Conservation (phyloP, 768 basidiomycete genomes). For the Pleurotus salmoneostramineus region DNA sequence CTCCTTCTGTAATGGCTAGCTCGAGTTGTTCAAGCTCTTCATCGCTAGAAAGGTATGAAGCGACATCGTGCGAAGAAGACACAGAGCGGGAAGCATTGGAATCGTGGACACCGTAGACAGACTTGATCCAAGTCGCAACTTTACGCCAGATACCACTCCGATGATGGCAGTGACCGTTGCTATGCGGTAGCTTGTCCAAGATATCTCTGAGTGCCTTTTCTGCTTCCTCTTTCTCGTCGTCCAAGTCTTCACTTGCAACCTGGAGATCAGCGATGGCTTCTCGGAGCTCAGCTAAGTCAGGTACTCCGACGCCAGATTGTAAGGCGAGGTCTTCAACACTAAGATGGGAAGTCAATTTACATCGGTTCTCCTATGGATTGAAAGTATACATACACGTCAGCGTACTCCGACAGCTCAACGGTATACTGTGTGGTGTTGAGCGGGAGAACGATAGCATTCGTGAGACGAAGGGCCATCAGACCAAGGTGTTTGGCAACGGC, state of each 20-base stretch:
- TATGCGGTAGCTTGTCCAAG: slow-evolving; percentile 32
- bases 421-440: slow-evolving; percentile 78
- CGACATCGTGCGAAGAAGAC: background rate
- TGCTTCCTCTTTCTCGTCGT: slow-evolving; percentile 53
- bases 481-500: slow-evolving; percentile 69
- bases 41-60: background rate
- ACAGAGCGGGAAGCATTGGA: background rate
- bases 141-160: slow-evolving; percentile 17
- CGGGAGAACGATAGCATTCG: slow-evolving; percentile 63
- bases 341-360: slow-evolving; percentile 3
- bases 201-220: slow-evolving; percentile 48
- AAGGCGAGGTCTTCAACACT: slow-evolving; percentile 8
- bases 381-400: slow-evolving; percentile 10
- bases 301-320: slow-evolving; percentile 11
- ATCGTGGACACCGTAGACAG: slow-evolving; percentile 33
- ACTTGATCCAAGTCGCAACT: slow-evolving; percentile 30
- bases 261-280: slow-evolving; percentile 44
- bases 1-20: background rate
- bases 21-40: slow-evolving; percentile 3
- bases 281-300: slow-evolving; percentile 41
- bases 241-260: slow-evolving; percentile 48
- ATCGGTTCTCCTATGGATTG: background rate
- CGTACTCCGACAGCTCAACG: slow-evolving; percentile 33
- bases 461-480: slow-evolving; percentile 55
- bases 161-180: slow-evolving; percentile 17